Base-by-base conservation (phyloP, 257 asterid species). In the Linaria vulgaris region DNA sequence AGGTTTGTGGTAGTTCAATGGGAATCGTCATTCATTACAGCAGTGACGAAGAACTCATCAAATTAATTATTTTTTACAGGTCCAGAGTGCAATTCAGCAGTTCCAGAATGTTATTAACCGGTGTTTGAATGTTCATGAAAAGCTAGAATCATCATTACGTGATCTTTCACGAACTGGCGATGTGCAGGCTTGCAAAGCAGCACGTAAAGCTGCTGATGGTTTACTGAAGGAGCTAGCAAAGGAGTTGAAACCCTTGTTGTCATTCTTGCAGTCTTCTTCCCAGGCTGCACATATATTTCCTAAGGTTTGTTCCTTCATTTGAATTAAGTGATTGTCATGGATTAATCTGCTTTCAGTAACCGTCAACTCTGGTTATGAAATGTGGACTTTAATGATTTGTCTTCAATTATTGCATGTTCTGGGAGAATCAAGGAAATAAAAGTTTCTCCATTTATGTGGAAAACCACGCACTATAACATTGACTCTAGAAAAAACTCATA, bases 161-260 rank as follows among this genome's bases (percentile, higher is more conserved):
- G 96, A 92, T 68, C 99, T 92, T 69, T 89, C 99, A 38, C 82
- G 99, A 63, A 92, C 89, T 0, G 99, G 99, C 15, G 91, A 89
- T 66, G 81, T 84, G 69, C 91, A 82, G 76, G 82, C 91, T 58
- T 92, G 97, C 83, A 92, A 92, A 79, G 88, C 96, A 71, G 80
- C 91, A 55, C 96, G 99, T 12, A 92, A 89, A 82, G 78, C 88
- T 59, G 91, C 96, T 20, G 99, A 90, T 71, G 59, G 74, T 52
- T 55, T 71, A 70, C 79, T 82, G 10, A 92, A 92, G 81, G 99
- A 92, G 76, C 79, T 92, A 31, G 71, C 85, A 0, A 89, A 83
- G 78, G 97, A 89, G 69, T 65, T 85, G 83, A 89, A 81, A 79
- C 85, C 94, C 56, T 72, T 74, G 68, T 39, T 87, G 63, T 66